Percentiles rank a stretch among this genome's conserved stretches.
These are phyloP conservation scores for Fraxinus platypoda DNA, from an alignment of 305 asterid genomes.

Conservation along the genomic window DNA sequence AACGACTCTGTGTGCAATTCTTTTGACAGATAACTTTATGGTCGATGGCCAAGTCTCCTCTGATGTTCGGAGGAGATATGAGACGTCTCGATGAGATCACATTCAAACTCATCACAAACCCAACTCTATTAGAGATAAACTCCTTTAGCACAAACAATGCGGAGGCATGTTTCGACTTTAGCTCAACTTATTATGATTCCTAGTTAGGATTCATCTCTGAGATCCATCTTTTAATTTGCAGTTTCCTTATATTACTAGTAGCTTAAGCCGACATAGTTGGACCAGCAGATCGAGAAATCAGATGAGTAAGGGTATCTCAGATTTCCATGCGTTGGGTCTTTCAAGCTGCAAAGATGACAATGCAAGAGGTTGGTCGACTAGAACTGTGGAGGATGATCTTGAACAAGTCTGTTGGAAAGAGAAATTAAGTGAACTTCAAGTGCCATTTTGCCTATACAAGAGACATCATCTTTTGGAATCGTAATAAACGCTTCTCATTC, in stretches of 20 bases:
- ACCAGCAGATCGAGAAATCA: constrained; percentile 16
- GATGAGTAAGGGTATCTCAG: constrained; percentile 5
- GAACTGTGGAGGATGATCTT: constrained; percentile 41
- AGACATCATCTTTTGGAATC: constrained; percentile 35
- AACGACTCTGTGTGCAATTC: neutral
- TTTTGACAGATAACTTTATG: constrained; percentile 79
- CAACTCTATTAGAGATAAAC: constrained; percentile 77
- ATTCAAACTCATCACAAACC: constrained; percentile 61
- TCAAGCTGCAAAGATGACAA: constrained; percentile 57
- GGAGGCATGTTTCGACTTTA: constrained; percentile 57
- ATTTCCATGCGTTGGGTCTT: constrained; percentile 42
- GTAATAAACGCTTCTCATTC: constrained; percentile 43
- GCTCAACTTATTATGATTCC: neutral
- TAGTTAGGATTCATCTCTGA: constrained; percentile 9
- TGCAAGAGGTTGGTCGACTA: constrained; percentile 65
- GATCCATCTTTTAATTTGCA: constrained; percentile 33
- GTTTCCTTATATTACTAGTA: constrained; percentile 53
- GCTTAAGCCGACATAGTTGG: neutral
- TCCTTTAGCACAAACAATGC: constrained; percentile 74
- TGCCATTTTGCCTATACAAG: constrained; percentile 73
- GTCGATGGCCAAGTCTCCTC: constrained; percentile 87
- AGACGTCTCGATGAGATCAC: constrained; percentile 59
- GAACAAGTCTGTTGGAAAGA: constrained; percentile 79
- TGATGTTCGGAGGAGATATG: constrained; percentile 97
- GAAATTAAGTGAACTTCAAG: constrained; percentile 30